Evolutionary conservation across 192 early-diverging fungal species (phyloP), one percentile per base, ranked within the genome.

Genomic region (Backusella parvicylindrica): DNA sequence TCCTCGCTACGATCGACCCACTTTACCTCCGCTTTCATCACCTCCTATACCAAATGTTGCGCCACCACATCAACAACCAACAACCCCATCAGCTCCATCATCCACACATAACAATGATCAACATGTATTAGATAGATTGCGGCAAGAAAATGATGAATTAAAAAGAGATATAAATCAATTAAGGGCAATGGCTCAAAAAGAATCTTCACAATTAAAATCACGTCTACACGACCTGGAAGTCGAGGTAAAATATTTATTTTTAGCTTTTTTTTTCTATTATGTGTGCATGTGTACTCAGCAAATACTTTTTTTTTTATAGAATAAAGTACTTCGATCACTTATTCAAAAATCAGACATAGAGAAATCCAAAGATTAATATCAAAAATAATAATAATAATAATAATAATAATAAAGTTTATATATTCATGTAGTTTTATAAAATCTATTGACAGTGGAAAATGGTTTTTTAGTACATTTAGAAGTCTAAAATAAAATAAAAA

Each of bases 141-240:
- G 53, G 18, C 65, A 68, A 30, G 63, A 71, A 16, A 60, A 71
- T 38, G 68, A 70, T n/a, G 40, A 47, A 2, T 33, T 79, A 18
- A 37, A 32, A 63, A 56, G 64, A 71, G 66, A 65, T 11, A 30
- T 74, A 12, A 30, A 37, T 1, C 38, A 26, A 16, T 64, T 77
- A 35, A 47, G 73, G 47, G 36, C 69, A 36, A 37, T 64, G 28
- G 43, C 63, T 50, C 41, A 35, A 18, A 35, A 73, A 49, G 72
- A 81, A n/a, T 53, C 72, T 2, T 21, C 40, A 3, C 47, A 53
- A n/a, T 70, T 81, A 26, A 70, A 74, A 71, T 37, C 38, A 32
- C 53, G 63, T 2, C 36, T 73, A 9, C 75, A 81, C 64, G 75
- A 77, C 74, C 60, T 81, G 13, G 68, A 74, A 33, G 68, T 81